Evolutionary conservation across 1,284 basidiomycete genomes (phyloP).

Genomic region (Tetrapyrgos nigripes): DNA sequence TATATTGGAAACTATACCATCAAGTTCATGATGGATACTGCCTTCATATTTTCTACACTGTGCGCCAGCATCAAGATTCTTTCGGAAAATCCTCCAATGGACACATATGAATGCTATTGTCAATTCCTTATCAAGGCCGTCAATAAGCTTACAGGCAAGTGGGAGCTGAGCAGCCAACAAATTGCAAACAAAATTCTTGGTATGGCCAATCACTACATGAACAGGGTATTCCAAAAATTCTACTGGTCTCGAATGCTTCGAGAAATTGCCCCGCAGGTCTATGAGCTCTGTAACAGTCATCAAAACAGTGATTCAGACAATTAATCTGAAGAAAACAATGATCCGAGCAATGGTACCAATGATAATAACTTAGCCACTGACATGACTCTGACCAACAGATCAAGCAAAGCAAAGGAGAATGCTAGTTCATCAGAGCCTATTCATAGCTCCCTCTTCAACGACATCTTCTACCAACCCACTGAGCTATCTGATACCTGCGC

Average conservation of each 20-base stretch:
- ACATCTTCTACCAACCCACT: conserved; percentile 17
- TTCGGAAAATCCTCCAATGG: conserved; percentile 10
- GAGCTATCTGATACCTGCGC: conserved; percentile 13
- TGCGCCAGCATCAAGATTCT: conserved; percentile 17
- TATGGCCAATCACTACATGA: conserved; percentile 14
- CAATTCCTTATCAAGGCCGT: conserved; percentile 18
- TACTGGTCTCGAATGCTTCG: conserved; percentile 18
- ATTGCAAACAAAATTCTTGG: conserved; percentile 17
- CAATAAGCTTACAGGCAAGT: conserved; percentile 17
- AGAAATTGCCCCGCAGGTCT: conserved; percentile 14
- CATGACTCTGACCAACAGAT: too few relatives aligned
- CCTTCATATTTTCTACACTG: conserved; percentile 17
- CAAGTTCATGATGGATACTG: conserved; percentile 13
- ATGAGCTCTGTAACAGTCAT: conserved; percentile 1
- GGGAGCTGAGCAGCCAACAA: conserved; percentile 19
- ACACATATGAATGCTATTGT: conserved; percentile 11
- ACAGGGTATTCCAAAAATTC: conserved; percentile 5
- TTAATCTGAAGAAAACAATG: conserved; percentile 12
- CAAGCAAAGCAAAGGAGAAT: too few relatives aligned
- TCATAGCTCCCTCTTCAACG: conserved; percentile 7
- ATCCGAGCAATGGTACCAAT: too few relatives aligned
- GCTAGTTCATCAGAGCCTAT: too few relatives aligned
- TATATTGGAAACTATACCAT: conserved; percentile 15
- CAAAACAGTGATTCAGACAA: not conserved
- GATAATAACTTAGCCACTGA: too few relatives aligned